A percentile compares a stretch with the other conserved stretches of the same genome.
phyloP scores from a whole-genome alignment of 148 eudicot species.

The Persicaria maculosa region DNA sequence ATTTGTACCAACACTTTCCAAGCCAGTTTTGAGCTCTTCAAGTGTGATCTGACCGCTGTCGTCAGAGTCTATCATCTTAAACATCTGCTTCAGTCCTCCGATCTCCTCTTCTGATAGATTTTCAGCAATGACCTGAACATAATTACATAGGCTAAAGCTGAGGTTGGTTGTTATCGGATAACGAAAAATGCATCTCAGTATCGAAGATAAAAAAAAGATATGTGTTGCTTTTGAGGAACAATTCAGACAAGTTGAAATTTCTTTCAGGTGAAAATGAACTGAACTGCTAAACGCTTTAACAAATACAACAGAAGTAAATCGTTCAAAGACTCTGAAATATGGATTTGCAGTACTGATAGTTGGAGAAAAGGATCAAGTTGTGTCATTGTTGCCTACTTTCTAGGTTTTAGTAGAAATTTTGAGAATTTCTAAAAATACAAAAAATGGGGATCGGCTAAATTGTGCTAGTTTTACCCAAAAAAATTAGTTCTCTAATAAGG shows the following conservation, averaged over 20 bases:
- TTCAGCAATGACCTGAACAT: conserved; percentile 66
- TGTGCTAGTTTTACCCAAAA: not conserved
- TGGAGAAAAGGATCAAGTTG: too few species aligned
- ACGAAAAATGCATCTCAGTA: not conserved
- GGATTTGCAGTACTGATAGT: not conserved
- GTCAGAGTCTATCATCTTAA: conserved; percentile 70
- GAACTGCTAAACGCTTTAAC: not conserved
- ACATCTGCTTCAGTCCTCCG: conserved; percentile 71
- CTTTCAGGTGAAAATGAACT: too few species aligned
- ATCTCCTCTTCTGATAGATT: conserved; percentile 76
- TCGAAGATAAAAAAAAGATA: too few species aligned
- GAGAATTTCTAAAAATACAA: not conserved
- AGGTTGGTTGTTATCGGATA: not conserved
- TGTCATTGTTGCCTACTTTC: too few species aligned
- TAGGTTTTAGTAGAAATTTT: too few species aligned
- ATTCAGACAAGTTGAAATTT: too few species aligned
- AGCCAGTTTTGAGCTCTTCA: conserved; percentile 64
- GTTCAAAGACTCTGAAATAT: not conserved
- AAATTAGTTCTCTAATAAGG: not conserved
- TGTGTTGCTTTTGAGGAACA: too few species aligned
- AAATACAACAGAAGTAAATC: not conserved
- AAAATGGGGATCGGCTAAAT: not conserved
- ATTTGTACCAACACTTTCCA: conserved; percentile 67
- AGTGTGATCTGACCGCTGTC: conserved; percentile 67
- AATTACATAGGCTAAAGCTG: not conserved